A percentile compares a stretch with the other conserved stretches of the same genome.
phyloP scores from a whole-genome alignment of 768 basidiomycete genomes.

The Asterophora lycoperdoides region DNA sequence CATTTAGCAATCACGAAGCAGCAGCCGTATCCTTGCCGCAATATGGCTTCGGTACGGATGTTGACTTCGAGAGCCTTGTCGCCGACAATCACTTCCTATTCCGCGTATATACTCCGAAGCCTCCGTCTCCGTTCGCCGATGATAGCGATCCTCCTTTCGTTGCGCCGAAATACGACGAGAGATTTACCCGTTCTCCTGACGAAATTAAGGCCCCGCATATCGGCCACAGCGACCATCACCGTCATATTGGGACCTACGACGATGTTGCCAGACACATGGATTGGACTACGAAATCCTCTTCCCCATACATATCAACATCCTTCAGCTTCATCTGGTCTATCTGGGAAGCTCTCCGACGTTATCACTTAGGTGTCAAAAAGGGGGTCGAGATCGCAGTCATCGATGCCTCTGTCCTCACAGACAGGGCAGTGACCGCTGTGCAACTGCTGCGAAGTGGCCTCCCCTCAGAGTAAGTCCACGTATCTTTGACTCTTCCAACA shows the following conservation, averaged over 20 bases:
- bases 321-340: constrained; percentile 82
- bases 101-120: constrained; percentile 75
- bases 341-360: constrained; percentile 79
- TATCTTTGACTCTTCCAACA: neutral
- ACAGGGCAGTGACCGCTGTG: constrained; percentile 58
- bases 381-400: constrained; percentile 77
- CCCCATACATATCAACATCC: constrained; percentile 68
- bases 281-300: constrained; percentile 69
- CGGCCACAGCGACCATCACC: constrained; percentile 1
- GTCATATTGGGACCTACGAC: constrained; percentile 38
- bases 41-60: constrained; percentile 64
- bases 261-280: constrained; percentile 72
- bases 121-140: constrained; percentile 49
- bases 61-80: constrained; percentile 58
- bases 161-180: constrained; percentile 59
- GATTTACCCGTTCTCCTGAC: constrained; percentile 34
- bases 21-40: constrained; percentile 49
- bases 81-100: constrained; percentile 70
- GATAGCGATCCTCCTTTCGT: constrained; percentile 61
- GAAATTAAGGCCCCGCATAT: constrained; percentile 18
- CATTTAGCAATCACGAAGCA: constrained; percentile 19
- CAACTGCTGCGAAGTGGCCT: constrained; percentile 53
- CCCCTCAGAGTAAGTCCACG: constrained; percentile 51
- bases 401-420: constrained; percentile 57
- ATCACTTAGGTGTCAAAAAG: constrained; percentile 66